Conservation (phyloP, 2,329 filamentous ascomycete genomes). For the Thielaviopsis populi region DNA sequence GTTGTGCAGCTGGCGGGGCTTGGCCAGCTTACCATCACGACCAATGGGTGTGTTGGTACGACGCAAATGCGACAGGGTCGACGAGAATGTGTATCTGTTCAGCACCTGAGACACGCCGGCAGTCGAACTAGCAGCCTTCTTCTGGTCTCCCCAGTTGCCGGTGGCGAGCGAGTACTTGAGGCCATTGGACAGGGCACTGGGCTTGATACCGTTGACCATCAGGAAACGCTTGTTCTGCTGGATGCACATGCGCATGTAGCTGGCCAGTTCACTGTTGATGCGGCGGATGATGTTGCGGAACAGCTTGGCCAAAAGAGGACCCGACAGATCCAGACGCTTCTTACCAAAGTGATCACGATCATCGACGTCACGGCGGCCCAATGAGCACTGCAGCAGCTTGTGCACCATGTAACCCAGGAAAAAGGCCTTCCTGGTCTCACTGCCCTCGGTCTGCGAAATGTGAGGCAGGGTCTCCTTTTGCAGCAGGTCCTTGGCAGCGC, state of each 20-base stretch:
- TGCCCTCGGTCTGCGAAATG: slow-evolving; percentile 88
- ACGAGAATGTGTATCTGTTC: slow-evolving; percentile 94
- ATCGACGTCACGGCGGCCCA: slow-evolving; percentile 85
- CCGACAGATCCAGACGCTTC: slow-evolving; percentile 91
- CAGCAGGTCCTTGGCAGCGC: slow-evolving; percentile 83
- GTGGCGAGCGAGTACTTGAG: slow-evolving; percentile 94
- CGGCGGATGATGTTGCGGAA: slow-evolving; percentile 87
- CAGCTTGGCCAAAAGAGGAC: slow-evolving; percentile 85
- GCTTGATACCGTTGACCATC: slow-evolving; percentile 78
- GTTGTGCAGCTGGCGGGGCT: slow-evolving; percentile 94
- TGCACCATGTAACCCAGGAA: slow-evolving; percentile 99
- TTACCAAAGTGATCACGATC: slow-evolving; percentile 98
- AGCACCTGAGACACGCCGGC: slow-evolving; percentile 96
- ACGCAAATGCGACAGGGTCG: slow-evolving; percentile 88
- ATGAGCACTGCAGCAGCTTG: slow-evolving; percentile 78
- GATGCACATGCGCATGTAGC: slow-evolving; percentile 82
- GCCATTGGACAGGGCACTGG: slow-evolving; percentile 78
- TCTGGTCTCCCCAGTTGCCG: slow-evolving; percentile 98
- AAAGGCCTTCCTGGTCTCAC: slow-evolving; percentile 91
- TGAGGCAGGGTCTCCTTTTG: slow-evolving; percentile 95
- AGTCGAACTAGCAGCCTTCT: slow-evolving; percentile 89
- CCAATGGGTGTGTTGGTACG: slow-evolving; percentile 96
- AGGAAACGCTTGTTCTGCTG: slow-evolving; percentile 84
- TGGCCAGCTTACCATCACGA: slow-evolving; percentile 93
- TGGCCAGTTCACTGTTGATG: slow-evolving; percentile 78